A percentile compares a stretch with the other conserved stretches of the same genome.
Conservation (phyloP, 1,139 yeast genomes). For the Hyphopichia khmerensis region DNA sequence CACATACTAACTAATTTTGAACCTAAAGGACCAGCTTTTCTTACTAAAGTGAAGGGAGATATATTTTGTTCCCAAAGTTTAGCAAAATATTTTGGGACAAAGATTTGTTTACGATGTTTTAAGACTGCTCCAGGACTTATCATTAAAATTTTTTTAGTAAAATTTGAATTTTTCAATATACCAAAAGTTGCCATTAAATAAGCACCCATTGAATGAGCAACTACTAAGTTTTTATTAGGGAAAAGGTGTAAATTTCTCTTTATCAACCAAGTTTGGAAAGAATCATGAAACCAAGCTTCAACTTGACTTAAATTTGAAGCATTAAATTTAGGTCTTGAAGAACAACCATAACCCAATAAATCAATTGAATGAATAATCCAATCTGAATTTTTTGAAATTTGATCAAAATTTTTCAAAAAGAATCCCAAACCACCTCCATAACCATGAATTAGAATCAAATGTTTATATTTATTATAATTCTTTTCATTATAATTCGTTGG, state of each 20-base stretch:
- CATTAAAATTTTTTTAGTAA: slow-evolving; percentile 49
- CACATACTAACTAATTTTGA: slow-evolving; percentile 76
- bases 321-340: slow-evolving; percentile 60
- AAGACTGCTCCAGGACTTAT: slow-evolving; percentile 68
- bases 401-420: slow-evolving; percentile 59
- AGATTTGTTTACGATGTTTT: slow-evolving; percentile 38
- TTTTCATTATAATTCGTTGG: slow-evolving; percentile 29
- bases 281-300: slow-evolving; percentile 55
- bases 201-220: slow-evolving; percentile 68
- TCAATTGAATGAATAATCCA: slow-evolving; percentile 76
- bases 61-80: slow-evolving; percentile 68
- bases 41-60: slow-evolving; percentile 67
- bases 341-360: slow-evolving; percentile 74
- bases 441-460: slow-evolving; percentile 69
- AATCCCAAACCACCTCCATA: slow-evolving; percentile 81
- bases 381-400: slow-evolving; percentile 28
- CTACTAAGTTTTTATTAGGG: slow-evolving; percentile 37
- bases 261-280: slow-evolving; percentile 46
- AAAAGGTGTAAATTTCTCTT: slow-evolving; percentile 24
- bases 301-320: slow-evolving; percentile 32
- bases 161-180: slow-evolving; percentile 36
- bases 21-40: slow-evolving; percentile 66
- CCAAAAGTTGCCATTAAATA: slow-evolving; percentile 52
- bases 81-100: slow-evolving; percentile 63
- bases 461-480: slow-evolving; percentile 36